Evolutionary conservation across 495 filamentous ascomycete genomes (phyloP).

Genomic region (Daldinia concentrica): DNA sequence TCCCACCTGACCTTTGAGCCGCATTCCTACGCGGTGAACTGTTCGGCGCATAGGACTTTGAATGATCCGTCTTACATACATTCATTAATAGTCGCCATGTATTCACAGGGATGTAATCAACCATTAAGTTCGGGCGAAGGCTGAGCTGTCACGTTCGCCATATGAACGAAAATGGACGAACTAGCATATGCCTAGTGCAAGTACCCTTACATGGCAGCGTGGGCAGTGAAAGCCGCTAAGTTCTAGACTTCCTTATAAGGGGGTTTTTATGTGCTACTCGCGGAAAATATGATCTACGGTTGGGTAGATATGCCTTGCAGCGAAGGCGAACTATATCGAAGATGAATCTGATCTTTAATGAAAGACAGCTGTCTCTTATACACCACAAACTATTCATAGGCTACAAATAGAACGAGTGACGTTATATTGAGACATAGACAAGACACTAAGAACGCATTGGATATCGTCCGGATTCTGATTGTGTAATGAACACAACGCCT

Average conservation of each 20-base stretch:
- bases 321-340: neutral
- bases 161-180: neutral
- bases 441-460: constrained; percentile 1
- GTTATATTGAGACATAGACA: constrained; percentile 10
- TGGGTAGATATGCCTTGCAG: constrained; percentile 22
- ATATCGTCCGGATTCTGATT: neutral
- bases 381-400: constrained; percentile 1
- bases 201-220: neutral
- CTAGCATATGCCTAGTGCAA: neutral
- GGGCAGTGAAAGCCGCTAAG: neutral
- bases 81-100: constrained; percentile 1
- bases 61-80: constrained; percentile 13
- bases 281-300: constrained; percentile 6
- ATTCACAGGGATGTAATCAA: neutral
- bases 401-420: constrained; percentile 1
- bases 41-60: neutral
- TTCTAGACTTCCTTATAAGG: neutral
- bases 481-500: constrained; percentile 14
- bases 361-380: constrained; percentile 1
- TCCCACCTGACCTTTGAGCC: constrained; percentile 15
- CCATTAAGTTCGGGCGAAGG: constrained; percentile 8
- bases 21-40: constrained; percentile 6
- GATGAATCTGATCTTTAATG: neutral
- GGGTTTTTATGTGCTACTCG: neutral
- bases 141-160: constrained; percentile 12